Evolutionary conservation across 129 eudicot genomes (phyloP).

Genomic region (Helichrysum umbraculigerum): DNA sequence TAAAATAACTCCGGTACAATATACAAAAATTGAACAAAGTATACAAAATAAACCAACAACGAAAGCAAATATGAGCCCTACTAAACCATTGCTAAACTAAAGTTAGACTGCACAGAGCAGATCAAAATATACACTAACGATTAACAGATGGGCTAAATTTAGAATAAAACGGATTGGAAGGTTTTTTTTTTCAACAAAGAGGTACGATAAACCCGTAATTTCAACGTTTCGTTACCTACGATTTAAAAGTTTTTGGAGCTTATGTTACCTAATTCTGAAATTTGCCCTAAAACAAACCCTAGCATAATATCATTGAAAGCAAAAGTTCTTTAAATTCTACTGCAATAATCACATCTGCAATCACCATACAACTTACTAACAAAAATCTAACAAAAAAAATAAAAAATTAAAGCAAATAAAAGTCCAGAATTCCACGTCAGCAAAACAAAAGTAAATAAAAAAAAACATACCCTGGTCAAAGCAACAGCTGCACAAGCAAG

Average conservation of each 20-base stretch:
- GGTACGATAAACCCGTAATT: neutral
- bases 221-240: neutral
- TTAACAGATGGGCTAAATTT: no score
- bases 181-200: no score
- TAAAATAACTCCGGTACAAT: neutral
- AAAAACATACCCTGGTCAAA: constrained; percentile 66
- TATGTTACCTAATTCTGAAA: no score
- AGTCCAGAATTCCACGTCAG: neutral
- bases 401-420: neutral
- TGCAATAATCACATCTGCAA: neutral
- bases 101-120: neutral
- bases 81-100: neutral
- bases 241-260: neutral
- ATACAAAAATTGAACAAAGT: neutral
- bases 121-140: constrained; percentile 1
- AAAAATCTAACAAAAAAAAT: neutral
- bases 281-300: neutral
- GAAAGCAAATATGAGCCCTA: neutral
- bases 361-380: neutral
- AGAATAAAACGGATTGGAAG: no score
- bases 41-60: constrained; percentile 2
- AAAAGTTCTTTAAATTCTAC: no score
- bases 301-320: neutral
- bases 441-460: constrained; percentile 6
- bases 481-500: constrained; percentile 99